Evolutionary conservation across 2,329 filamentous ascomycete genomes (phyloP), one percentile per base, ranked within the genome.

Genomic region (Nigrospora sphaerica): DNA sequence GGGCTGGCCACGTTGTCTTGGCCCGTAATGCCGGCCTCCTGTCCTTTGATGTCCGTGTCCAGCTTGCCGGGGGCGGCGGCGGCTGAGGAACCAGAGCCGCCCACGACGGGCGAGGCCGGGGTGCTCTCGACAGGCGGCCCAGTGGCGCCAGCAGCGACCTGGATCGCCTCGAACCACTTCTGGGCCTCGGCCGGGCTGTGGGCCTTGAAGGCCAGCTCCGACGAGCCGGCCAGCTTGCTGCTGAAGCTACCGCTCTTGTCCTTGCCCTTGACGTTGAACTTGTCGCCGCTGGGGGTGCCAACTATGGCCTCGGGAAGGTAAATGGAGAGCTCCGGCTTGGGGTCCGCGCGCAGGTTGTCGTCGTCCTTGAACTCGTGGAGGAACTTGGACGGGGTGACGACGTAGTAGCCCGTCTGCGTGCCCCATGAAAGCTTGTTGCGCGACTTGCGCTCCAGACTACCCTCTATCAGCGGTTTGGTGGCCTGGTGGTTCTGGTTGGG

Each of bases 291-390:
- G 12, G 79, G 78, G 1, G 69, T 60, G 48, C 90, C 88, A 47
- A 97, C 79, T 39, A 84, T 68, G 57, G 92, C 95, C 57, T 98
- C 93, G 12, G 93, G 91, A 1, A 98, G 81, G 66, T 92, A 97
- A 54, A 98, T 81, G 13, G 87, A 93, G 36, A 93, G 73, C 63
- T 98, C 92, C 0, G 93, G 92, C 47, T 78, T 75, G 11, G 89
- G 88, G 51, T 95, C 88, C 57, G 80, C 69, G 41, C 76, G 74
- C 44, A 76, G 55, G 59, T 82, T 78, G 59, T 97, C 92, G 62
- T 88, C 86, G 60, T 95, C 90, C 70, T 95, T 95, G 76, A 95
- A 98, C 67, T 96, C 91, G 70, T 98, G 93, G 48, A 98, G 71
- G 69, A 85, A 98, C 60, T 88, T 89, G 47, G 87, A 80, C 0